Conservation (phyloP, 2,329 filamentous ascomycete genomes). For the Pseudogymnoascus sp. region DNA sequence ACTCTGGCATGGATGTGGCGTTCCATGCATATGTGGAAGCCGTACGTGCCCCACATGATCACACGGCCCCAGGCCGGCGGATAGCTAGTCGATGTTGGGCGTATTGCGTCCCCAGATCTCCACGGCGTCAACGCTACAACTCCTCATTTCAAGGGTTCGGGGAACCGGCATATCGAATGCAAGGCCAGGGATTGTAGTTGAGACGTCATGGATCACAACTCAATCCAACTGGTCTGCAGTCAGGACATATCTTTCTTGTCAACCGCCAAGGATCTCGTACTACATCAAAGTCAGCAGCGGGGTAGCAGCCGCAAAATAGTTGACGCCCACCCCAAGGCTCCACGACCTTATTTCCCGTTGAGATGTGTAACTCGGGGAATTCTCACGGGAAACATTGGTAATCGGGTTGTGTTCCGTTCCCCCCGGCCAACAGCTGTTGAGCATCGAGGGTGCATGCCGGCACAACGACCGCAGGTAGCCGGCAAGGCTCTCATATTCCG, state of each 20-base stretch:
- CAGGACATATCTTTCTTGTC: background rate
- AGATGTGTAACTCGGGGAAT: background rate
- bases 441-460: background rate
- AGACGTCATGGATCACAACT: background rate
- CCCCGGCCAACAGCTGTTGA: background rate
- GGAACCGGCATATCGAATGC: background rate
- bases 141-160: background rate
- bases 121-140: background rate
- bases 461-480: background rate
- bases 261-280: background rate
- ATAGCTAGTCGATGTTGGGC: background rate
- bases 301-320: background rate
- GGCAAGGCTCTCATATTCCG: background rate
- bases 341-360: background rate
- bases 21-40: constrained; percentile 4
- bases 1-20: background rate
- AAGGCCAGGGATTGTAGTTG: background rate
- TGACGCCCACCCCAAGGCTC: constrained; percentile 3
- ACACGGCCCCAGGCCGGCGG: background rate
- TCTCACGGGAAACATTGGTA: background rate
- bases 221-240: background rate
- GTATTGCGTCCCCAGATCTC: background rate
- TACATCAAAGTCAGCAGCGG: background rate
- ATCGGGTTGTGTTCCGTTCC: background rate
- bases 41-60: background rate